Evolutionary conservation across 2,329 filamentous ascomycete species (phyloP).

Genomic region (Pseudocercospora musae): DNA sequence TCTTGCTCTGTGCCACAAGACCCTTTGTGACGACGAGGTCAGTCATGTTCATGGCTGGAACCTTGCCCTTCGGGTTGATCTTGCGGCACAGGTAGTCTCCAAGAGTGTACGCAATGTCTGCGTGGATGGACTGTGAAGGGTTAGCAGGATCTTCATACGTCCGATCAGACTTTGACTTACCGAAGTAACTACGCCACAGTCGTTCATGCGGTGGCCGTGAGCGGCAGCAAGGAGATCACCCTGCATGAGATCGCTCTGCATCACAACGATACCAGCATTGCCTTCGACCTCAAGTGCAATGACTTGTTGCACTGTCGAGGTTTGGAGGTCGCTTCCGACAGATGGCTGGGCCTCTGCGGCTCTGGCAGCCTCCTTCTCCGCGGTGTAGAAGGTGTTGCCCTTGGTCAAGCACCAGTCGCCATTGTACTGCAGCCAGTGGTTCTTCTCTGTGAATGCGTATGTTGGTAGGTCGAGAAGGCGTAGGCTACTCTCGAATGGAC

Average conservation of each 20-base stretch:
- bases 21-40: slow-evolving; percentile 39
- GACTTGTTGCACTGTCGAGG: neutral
- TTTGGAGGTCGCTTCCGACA: slow-evolving; percentile 3
- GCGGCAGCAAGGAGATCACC: slow-evolving; percentile 39
- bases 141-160: neutral
- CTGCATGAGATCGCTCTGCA: slow-evolving; percentile 32
- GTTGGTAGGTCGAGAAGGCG: slow-evolving; percentile 52
- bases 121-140: slow-evolving; percentile 31
- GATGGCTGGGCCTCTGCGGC: slow-evolving; percentile 3
- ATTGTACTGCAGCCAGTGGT: slow-evolving; percentile 39
- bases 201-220: slow-evolving; percentile 45
- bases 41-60: slow-evolving; percentile 36
- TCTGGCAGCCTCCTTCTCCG: slow-evolving; percentile 1
- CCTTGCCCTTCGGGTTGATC: neutral
- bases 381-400: slow-evolving; percentile 13
- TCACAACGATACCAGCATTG: neutral
- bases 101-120: slow-evolving; percentile 37
- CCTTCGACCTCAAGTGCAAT: slow-evolving; percentile 14
- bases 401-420: slow-evolving; percentile 33
- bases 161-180: slow-evolving; percentile 20
- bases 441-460: slow-evolving; percentile 36
- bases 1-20: slow-evolving; percentile 16
- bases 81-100: slow-evolving; percentile 29
- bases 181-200: slow-evolving; percentile 41
- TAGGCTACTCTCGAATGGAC: slow-evolving; percentile 41